phyloP scores from a whole-genome alignment of 2,329 filamentous ascomycete genomes.

The Trichoderma atroviride region DNA sequence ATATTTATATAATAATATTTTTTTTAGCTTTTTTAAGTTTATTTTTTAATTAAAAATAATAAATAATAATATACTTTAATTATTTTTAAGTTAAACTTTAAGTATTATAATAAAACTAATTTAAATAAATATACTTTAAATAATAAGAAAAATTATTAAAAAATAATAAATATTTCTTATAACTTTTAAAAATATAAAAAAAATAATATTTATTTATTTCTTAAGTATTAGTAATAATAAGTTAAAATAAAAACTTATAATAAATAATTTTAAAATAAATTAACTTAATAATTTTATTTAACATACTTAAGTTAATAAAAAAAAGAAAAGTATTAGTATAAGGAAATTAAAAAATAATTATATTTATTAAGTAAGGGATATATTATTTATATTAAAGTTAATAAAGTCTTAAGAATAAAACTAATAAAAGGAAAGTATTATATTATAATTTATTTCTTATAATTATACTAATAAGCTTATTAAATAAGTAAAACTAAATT shows the following conservation, averaged over 20 bases:
- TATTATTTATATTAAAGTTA: background rate
- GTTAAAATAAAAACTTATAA: background rate
- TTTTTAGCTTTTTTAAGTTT: too few relatives aligned
- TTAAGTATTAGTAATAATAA: too few relatives aligned
- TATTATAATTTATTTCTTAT: too few relatives aligned
- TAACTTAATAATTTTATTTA: background rate
- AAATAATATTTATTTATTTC: too few relatives aligned
- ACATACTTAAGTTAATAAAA: background rate
- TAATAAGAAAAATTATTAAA: too few relatives aligned
- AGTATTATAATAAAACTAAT: conserved; percentile 1
- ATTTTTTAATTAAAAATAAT: background rate
- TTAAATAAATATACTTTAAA: background rate
- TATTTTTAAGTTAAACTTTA: background rate
- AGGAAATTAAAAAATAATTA: background rate
- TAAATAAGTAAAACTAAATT: too few relatives aligned
- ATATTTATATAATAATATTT: too few relatives aligned
- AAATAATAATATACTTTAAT: conserved; percentile 10
- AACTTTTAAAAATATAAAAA: background rate
- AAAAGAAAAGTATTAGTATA: too few relatives aligned
- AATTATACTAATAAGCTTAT: too few relatives aligned
- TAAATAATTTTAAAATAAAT: too few relatives aligned
- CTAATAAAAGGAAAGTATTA: too few relatives aligned
- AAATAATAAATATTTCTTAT: background rate
- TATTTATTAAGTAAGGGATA: conserved; percentile 10
- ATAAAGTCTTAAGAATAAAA: background rate